Evolutionary conservation across 2,329 filamentous ascomycete genomes (phyloP).

Genomic region (Beauveria sp.): DNA sequence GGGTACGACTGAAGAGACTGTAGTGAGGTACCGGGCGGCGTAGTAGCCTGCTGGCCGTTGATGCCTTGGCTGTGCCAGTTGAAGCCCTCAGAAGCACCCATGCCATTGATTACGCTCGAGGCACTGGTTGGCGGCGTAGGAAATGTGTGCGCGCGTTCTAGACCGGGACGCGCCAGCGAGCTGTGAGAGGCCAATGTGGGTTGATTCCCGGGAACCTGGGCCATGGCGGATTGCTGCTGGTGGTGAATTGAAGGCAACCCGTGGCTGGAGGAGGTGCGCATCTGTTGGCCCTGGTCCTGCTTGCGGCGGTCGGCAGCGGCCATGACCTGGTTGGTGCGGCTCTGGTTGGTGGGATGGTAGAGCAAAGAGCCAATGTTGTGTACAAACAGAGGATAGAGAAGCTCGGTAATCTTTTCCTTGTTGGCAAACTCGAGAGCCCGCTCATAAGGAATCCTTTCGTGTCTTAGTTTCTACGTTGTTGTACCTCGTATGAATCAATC

Average conservation of each 20-base stretch:
- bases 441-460: slow-evolving; percentile 86
- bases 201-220: slow-evolving; percentile 49
- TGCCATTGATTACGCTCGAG: slow-evolving; percentile 70
- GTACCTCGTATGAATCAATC: slow-evolving; percentile 14
- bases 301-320: slow-evolving; percentile 74
- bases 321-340: slow-evolving; percentile 76
- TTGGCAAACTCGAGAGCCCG: slow-evolving; percentile 97
- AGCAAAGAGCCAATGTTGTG: slow-evolving; percentile 92
- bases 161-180: slow-evolving; percentile 62
- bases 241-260: slow-evolving; percentile 63
- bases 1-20: slow-evolving; percentile 76
- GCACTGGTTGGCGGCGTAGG: slow-evolving; percentile 89
- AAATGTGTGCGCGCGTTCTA: slow-evolving; percentile 87
- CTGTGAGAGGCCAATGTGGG: slow-evolving; percentile 57
- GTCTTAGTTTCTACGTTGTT: slow-evolving; percentile 19
- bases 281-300: slow-evolving; percentile 53
- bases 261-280: slow-evolving; percentile 50
- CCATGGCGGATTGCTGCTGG: slow-evolving; percentile 50
- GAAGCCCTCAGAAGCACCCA: slow-evolving; percentile 70
- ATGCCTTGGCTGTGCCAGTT: slow-evolving; percentile 66
- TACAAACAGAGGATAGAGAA: slow-evolving; percentile 91
- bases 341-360: slow-evolving; percentile 88
- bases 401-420: slow-evolving; percentile 97
- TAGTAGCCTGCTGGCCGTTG: slow-evolving; percentile 63
- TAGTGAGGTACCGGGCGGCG: slow-evolving; percentile 70